Evolutionary conservation across 495 filamentous ascomycete species (phyloP), one percentile per base, ranked within the genome.

Genomic region (Terfezia claveryi): DNA sequence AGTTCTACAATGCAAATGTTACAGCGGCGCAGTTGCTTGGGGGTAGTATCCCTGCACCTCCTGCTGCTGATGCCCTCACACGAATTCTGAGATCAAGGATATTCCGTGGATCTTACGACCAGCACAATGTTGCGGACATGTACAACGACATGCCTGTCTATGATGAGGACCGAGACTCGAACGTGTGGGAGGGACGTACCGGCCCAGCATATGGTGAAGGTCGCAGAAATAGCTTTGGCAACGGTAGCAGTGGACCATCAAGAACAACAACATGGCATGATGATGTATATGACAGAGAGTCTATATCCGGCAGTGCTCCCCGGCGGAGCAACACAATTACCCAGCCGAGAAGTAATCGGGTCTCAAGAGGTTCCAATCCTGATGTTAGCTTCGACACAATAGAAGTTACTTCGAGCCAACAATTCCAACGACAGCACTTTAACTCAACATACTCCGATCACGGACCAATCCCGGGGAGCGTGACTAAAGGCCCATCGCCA

Each of bases 91-190:
- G 83, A 63, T 85, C 87, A 6, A 76, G 87, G 27, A 75, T 82
- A 52, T 98, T 98, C 67, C 61, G 62, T 36, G 62, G 62, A 49
- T 61, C 58, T 32, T 49, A 54, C 38, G 63, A 62, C 2, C 54
- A 58, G 9, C 38, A 44, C 16, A 64, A 70, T 36, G 73, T 74
- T 16, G 80, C 83, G 58, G 65, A 70, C 32, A 92, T 91, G 80
- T 98, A 95, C 72, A 96, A 96, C 67, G 89, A 95, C 62, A 80
- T 84, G 16, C 91, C 91, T 1, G 76, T 94, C 5, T 98, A 96
- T 62, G 87, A 92, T 58, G 82, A 89, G 51, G 72, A 73, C 50
- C 84, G 86, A 62, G 91, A 98, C 58, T 78, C 89, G 62, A 82
- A 88, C 4, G 83, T 92, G n/a, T 95, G 91, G 91, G 85, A 89